Conservation (phyloP, 1,139 yeast species). For the Scheffersomyces segobiensis region DNA sequence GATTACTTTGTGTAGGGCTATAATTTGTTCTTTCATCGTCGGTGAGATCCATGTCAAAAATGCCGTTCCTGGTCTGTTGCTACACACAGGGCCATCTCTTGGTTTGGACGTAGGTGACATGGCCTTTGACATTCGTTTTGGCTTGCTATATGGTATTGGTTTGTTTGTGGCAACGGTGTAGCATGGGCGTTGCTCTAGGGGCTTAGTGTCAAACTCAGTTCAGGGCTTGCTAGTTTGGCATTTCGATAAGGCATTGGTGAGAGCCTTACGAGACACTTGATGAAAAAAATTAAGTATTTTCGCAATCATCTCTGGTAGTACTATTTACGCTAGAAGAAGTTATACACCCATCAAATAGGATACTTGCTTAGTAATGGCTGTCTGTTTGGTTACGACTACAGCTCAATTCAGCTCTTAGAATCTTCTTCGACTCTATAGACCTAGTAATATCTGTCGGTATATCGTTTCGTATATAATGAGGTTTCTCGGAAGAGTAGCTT, state of each 20-base stretch:
- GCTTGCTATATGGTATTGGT: neutral
- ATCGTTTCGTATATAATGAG: too few species aligned
- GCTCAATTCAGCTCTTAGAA: too few species aligned
- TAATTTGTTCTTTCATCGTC: neutral
- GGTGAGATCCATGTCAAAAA: neutral
- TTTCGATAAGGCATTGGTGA: neutral
- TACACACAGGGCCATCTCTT: neutral
- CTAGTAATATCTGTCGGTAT: too few species aligned
- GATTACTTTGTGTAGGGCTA: neutral
- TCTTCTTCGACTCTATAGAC: too few species aligned
- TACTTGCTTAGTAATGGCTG: neutral
- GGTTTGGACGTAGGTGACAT: too few species aligned
- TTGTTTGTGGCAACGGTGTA: neutral
- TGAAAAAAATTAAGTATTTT: neutral
- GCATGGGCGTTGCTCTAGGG: neutral
- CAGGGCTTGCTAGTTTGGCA: neutral
- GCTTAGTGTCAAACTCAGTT: neutral
- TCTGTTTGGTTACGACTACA: too few species aligned
- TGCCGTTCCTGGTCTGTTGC: neutral
- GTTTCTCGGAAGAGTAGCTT: too few species aligned
- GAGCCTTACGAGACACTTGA: neutral
- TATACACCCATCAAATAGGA: neutral
- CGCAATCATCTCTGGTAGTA: neutral
- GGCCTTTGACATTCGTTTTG: neutral
- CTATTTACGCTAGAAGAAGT: neutral